A percentile compares a stretch with the other conserved stretches of the same genome.
These are phyloP conservation scores for Tagetes erecta DNA, from an alignment of 129 eudicot species.

Conservation along the genomic window DNA sequence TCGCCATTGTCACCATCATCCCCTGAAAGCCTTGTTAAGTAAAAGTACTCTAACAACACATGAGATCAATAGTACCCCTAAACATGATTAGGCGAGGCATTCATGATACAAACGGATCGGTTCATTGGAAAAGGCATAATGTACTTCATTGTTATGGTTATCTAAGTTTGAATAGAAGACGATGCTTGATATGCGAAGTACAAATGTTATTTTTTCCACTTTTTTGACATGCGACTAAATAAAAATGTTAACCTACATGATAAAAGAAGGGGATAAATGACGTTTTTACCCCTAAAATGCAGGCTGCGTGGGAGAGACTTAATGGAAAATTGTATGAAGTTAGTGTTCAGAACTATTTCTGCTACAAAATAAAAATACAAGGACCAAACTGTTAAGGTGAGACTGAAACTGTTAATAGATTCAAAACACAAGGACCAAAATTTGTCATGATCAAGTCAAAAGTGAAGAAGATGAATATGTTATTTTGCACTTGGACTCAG, in stretches of 20 bases:
- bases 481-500: conserved; percentile 55
- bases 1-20: conserved; percentile 48
- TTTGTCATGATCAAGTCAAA: conserved; percentile 18
- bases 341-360: too few relatives aligned
- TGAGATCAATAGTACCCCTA: not conserved
- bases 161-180: not conserved
- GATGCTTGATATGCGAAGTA: not conserved
- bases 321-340: too few relatives aligned
- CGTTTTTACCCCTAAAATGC: too few relatives aligned
- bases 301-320: too few relatives aligned
- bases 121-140: not conserved
- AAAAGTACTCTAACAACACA: not conserved
- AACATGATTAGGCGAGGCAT: not conserved
- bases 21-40: conserved; percentile 37
- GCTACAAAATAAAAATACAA: too few relatives aligned
- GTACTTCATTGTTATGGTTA: not conserved
- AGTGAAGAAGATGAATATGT: conserved; percentile 64
- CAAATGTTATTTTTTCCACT: too few relatives aligned
- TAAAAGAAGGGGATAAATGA: too few relatives aligned
- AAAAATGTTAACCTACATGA: too few relatives aligned
- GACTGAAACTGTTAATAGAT: not conserved
- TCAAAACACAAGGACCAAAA: conserved; percentile 34
- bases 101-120: not conserved
- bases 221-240: too few relatives aligned
- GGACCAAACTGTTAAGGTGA: too few relatives aligned